Percentiles rank a stretch among this genome's conserved stretches.
phyloP scores from a whole-genome alignment of 2,329 filamentous ascomycete species.

The Penicillium sp. region DNA sequence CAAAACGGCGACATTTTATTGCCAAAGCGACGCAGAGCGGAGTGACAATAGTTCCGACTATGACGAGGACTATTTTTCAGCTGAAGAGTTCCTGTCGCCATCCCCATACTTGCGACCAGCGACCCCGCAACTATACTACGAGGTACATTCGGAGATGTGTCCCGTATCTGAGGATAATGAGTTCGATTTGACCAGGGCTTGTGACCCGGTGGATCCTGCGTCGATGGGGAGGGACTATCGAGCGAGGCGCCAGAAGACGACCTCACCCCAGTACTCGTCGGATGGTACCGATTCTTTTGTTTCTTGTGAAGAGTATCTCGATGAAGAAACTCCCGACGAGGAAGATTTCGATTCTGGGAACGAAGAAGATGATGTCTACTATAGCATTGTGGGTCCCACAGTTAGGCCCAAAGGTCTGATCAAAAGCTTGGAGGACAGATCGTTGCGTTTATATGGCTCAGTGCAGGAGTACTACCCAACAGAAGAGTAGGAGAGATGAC shows the following conservation, averaged over 20 bases:
- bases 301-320: neutral
- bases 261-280: neutral
- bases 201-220: conserved; percentile 12
- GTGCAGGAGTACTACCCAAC: neutral
- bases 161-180: conserved; percentile 1
- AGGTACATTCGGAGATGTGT: neutral
- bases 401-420: neutral
- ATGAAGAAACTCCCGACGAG: neutral
- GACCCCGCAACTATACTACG: conserved; percentile 1
- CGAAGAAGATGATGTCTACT: neutral
- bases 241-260: neutral
- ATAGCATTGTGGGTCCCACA: neutral
- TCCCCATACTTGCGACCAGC: neutral
- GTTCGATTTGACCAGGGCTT: conserved; percentile 11
- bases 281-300: neutral
- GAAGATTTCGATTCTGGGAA: neutral
- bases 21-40: neutral
- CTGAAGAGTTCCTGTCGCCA: neutral
- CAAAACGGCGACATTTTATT: neutral
- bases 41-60: neutral
- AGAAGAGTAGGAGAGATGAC: neutral
- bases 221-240: conserved; percentile 14
- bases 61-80: neutral
- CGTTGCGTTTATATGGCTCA: neutral
- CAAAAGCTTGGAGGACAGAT: conserved; percentile 1